Evolutionary conservation across 352 stramenopile genomes (phyloP), one percentile per base, ranked within the genome.

Genomic region (Phytophthora gonapodyides): DNA sequence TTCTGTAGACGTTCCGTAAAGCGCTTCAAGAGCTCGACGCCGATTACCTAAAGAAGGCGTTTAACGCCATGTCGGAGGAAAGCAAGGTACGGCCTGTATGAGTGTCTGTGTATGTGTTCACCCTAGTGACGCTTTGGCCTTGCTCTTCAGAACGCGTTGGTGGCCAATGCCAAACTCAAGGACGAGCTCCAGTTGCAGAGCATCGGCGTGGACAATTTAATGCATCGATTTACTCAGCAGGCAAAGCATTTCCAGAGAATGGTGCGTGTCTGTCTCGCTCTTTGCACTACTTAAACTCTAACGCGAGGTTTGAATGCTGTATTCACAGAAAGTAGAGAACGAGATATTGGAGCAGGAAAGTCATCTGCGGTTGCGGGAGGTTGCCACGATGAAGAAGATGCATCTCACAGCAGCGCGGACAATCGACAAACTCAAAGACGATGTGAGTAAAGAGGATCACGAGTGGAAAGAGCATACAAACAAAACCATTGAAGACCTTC

Each of bases 121-220:
- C 13, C 15, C 16, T 27, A 33, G 19, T 31, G 15, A 35, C 30
- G 45, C 53, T 34, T 16, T 11, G 11, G 17, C 36, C 30, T 40
- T 49, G 21, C 17, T 51, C 3, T 13, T 52, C 37, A 89, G 81
- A 91, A 89, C 34, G 83, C 83, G 3, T 72, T 92, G n/a, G 66
- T 90, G 2, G 83, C 83, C 9, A 92, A 92, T 59, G 81, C 83
- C 27, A 92, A 92, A 64, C 71, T 92, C 31, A 92, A 92, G 43
- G 83, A 91, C 56, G 83, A 92, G 50, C 62, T 92, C 1, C 78
- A 88, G 53, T 66, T 92, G 16, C 83, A 90, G 43, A 90, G 83
- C 60, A 89, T 90, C 19, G 83, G 83, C 5, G 81, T 92, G 8
- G 83, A 92, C 59, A 92, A 89, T 48, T 71, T 92, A 61, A 91